A percentile compares a stretch with the other conserved stretches of the same genome.
These are phyloP conservation scores for Penicillium digitatum DNA, from an alignment of 2,329 filamentous ascomycete species.

Conservation along the genomic window DNA sequence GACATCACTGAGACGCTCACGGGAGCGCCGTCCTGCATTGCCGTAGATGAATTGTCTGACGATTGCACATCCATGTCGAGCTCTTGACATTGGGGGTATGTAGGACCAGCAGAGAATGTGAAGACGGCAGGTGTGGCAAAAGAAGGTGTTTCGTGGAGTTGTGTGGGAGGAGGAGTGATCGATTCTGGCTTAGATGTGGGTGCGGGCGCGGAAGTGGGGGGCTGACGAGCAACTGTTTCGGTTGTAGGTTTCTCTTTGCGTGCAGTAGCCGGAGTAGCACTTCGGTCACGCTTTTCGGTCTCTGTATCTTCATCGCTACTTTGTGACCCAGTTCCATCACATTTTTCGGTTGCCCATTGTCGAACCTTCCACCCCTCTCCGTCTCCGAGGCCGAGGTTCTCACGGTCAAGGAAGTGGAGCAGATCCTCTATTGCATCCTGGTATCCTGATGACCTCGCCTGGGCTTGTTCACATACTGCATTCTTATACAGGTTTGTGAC, in stretches of 20 bases:
- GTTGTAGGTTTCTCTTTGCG: conserved; percentile 34
- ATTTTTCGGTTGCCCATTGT: conserved; percentile 55
- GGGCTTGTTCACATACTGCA: conserved; percentile 71
- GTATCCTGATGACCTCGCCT: conserved; percentile 76
- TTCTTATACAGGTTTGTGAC: conserved; percentile 97
- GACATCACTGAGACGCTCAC: conserved; percentile 45
- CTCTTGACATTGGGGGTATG: conserved; percentile 33
- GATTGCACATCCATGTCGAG: conserved; percentile 45
- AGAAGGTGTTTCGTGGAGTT: conserved; percentile 23
- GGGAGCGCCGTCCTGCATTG: conserved; percentile 33
- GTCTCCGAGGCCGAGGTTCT: conserved; percentile 71
- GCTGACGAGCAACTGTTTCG: conserved; percentile 24
- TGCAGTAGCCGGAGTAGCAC: conserved; percentile 33
- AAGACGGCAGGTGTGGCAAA: conserved; percentile 38
- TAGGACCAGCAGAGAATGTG: conserved; percentile 43
- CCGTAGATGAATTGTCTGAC: conserved; percentile 32
- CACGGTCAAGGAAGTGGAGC: conserved; percentile 76
- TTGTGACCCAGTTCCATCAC: conserved; percentile 40
- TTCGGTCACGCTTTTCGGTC: conserved; percentile 36
- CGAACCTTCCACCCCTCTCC: conserved; percentile 68
- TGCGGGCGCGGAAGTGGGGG: conserved; percentile 30
- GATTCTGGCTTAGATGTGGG: conserved; percentile 22
- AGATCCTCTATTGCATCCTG: conserved; percentile 92
- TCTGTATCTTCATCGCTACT: conserved; percentile 46
- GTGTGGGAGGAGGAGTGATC: conserved; percentile 16